Percentiles rank a stretch among this genome's conserved stretches.
phyloP scores from a whole-genome alignment of 805 yeast species.

The Alloascoidea africana region DNA sequence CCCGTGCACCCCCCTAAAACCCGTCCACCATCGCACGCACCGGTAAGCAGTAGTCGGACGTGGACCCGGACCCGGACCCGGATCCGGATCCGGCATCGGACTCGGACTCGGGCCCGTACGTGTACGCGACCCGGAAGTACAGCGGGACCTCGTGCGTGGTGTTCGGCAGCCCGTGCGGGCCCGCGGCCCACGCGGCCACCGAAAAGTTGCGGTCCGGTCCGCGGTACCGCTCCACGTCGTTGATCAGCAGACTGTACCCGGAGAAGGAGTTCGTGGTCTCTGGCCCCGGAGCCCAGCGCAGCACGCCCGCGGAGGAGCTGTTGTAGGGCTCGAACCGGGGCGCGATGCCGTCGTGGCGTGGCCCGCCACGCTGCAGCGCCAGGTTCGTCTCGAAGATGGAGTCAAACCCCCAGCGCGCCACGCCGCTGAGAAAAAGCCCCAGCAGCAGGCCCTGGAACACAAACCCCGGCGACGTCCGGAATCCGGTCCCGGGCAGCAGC shows the following conservation, averaged over 20 bases:
- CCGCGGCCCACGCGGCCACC: constrained; percentile 17
- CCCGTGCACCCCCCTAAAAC: no score
- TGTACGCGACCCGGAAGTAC: background rate
- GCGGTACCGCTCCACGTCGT: constrained; percentile 64
- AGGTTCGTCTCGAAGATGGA: constrained; percentile 68
- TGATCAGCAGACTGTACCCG: constrained; percentile 52
- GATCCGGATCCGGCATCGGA: no score
- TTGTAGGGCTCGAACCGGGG: constrained; percentile 16
- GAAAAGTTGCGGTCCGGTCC: constrained; percentile 35
- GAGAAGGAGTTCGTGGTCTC: constrained; percentile 13
- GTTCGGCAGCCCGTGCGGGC: no score
- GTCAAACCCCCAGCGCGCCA: constrained; percentile 88
- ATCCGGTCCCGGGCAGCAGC: constrained; percentile 74
- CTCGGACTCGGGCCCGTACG: background rate
- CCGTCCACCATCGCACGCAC: no score
- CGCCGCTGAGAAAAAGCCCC: constrained; percentile 74
- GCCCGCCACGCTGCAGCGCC: constrained; percentile 59
- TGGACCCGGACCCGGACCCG: no score
- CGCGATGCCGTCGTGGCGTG: constrained; percentile 29
- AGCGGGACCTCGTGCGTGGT: background rate
- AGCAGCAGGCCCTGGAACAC: constrained; percentile 72
- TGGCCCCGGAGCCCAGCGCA: constrained; percentile 4
- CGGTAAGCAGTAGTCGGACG: no score
- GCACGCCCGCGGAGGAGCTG: background rate
- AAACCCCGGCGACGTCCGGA: constrained; percentile 23